Conservation (phyloP, 345 rosid genomes). For the Boechera divaricarpa region DNA sequence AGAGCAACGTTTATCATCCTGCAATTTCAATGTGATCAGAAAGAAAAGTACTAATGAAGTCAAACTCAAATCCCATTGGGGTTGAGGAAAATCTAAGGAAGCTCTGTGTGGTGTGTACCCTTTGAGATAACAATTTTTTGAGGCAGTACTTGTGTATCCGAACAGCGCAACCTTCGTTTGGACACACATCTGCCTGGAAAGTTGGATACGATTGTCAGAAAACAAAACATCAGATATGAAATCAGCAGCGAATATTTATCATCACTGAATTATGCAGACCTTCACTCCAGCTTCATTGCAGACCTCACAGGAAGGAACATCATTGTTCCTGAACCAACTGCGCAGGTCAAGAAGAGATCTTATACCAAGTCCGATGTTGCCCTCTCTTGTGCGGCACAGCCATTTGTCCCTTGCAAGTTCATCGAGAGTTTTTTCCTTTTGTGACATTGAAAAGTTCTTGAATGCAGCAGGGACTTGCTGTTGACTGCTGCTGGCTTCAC, state of each 20-base stretch:
- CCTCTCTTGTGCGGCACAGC: conserved; percentile 66
- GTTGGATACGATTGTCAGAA: conserved; percentile 7
- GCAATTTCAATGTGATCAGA: conserved; percentile 28
- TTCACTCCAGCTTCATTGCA: conserved; percentile 93
- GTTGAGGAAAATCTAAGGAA: conserved; percentile 11
- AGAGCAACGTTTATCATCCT: conserved; percentile 68
- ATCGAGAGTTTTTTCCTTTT: conserved; percentile 79
- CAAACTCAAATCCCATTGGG: not conserved
- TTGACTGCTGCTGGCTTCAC: conserved; percentile 46
- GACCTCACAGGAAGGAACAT: conserved; percentile 78
- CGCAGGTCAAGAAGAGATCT: conserved; percentile 88
- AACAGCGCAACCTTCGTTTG: conserved; percentile 59
- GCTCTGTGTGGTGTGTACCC: conserved; percentile 49
- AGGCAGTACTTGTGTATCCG: conserved; percentile 89
- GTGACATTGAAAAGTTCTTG: conserved; percentile 78
- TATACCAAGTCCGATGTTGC: conserved; percentile 76
- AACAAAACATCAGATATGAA: conserved; percentile 19
- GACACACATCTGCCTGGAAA: conserved; percentile 78
- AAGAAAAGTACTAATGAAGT: not conserved
- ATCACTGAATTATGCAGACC: conserved; percentile 48
- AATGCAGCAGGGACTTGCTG: conserved; percentile 67
- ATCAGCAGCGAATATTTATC: not conserved
- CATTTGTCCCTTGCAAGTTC: conserved; percentile 79
- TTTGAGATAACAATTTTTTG: conserved; percentile 56
- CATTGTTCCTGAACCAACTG: conserved; percentile 75